Percentiles rank a stretch among this genome's conserved stretches.
phyloP scores from a whole-genome alignment of 1,139 yeast genomes.

The Suhomyces panamericanus region DNA sequence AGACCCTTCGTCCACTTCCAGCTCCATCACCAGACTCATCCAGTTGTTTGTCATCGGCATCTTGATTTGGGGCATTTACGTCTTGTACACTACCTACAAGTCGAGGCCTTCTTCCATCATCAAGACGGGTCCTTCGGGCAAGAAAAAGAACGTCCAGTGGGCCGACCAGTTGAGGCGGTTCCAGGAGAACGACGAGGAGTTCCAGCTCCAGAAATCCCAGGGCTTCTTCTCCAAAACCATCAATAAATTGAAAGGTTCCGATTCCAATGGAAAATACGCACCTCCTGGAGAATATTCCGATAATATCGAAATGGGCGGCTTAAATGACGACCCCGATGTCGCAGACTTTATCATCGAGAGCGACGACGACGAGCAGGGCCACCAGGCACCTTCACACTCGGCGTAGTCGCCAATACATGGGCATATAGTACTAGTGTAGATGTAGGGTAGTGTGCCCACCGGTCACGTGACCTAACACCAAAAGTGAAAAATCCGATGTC shows the following conservation, averaged over 20 bases:
- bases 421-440: background rate
- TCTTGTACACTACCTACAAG: slow-evolving; percentile 38
- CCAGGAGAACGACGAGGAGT: slow-evolving; percentile 34
- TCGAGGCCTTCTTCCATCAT: slow-evolving; percentile 48
- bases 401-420: background rate
- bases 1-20: slow-evolving; percentile 20
- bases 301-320: slow-evolving; percentile 43
- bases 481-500: background rate
- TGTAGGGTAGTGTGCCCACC: background rate
- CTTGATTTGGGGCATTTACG: slow-evolving; percentile 46
- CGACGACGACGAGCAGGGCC: slow-evolving; percentile 47
- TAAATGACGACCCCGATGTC: slow-evolving; percentile 21
- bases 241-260: slow-evolving; percentile 34
- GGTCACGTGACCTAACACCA: background rate
- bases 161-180: slow-evolving; percentile 49
- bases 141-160: slow-evolving; percentile 60
- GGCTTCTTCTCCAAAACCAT: slow-evolving; percentile 44
- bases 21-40: slow-evolving; percentile 40
- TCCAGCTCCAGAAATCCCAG: slow-evolving; percentile 19
- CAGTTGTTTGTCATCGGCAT: slow-evolving; percentile 44
- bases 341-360: slow-evolving; percentile 45
- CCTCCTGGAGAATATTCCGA: slow-evolving; percentile 27
- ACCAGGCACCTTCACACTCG: slow-evolving; percentile 7
- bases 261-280: slow-evolving; percentile 29
- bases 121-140: slow-evolving; percentile 33